phyloP scores from a whole-genome alignment of 2,329 filamentous ascomycete species.

The Epichloe uncinata region DNA sequence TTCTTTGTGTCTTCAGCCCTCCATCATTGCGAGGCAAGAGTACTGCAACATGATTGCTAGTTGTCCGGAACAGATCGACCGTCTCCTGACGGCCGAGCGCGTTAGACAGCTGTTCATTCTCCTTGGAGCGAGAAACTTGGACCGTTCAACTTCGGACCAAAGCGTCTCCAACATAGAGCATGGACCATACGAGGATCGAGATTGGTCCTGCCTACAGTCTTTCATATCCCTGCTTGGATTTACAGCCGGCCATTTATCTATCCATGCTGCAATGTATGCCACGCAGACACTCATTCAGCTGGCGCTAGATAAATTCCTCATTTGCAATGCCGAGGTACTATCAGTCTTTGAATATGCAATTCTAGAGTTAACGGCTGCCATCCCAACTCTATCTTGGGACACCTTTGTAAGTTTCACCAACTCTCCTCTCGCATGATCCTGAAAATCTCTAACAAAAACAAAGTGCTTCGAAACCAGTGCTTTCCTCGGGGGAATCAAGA shows the following conservation, averaged over 20 bases:
- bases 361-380: conserved; percentile 27
- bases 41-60: conserved; percentile 43
- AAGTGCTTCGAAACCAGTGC: conserved; percentile 38
- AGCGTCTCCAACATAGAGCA: conserved; percentile 10
- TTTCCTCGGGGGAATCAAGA: conserved; percentile 31
- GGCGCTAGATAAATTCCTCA: conserved; percentile 38
- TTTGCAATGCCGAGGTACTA: conserved; percentile 28
- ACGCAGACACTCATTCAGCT: conserved; percentile 39
- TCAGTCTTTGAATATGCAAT: conserved; percentile 29
- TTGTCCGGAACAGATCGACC: conserved; percentile 28
- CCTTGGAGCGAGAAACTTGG: conserved; percentile 34
- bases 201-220: conserved; percentile 32
- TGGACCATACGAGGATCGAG: conserved; percentile 22
- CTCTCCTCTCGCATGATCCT: not conserved
- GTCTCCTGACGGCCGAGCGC: conserved; percentile 30
- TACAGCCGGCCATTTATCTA: conserved; percentile 23
- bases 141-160: conserved; percentile 26
- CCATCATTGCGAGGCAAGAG: conserved; percentile 41
- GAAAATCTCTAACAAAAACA: conserved; percentile 1
- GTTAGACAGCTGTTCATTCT: conserved; percentile 41
- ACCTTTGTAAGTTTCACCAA: conserved; percentile 25
- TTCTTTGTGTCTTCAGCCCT: conserved; percentile 42
- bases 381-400: conserved; percentile 25
- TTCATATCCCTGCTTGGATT: conserved; percentile 29
- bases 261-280: conserved; percentile 23